phyloP scores from a whole-genome alignment of 371 early-diverging fungal species.

The Conidiobolus incongruus region DNA sequence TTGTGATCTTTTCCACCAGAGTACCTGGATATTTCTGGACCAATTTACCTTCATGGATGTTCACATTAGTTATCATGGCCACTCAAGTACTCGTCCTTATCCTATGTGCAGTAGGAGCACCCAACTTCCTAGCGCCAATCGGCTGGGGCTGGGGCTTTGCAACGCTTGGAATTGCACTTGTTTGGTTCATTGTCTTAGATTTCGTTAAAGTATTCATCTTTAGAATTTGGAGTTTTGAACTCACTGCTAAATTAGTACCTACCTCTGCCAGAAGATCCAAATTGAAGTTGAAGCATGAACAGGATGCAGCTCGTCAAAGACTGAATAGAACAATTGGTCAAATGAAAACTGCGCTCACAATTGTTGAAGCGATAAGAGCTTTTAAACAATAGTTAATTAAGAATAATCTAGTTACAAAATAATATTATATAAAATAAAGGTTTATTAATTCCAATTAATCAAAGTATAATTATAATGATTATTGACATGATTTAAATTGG shows the following conservation, averaged over 20 bases:
- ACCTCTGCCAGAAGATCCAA: constrained; percentile 28
- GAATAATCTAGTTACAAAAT: too few relatives aligned
- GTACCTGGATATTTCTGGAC: constrained; percentile 79
- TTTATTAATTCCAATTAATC: too few relatives aligned
- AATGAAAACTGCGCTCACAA: too few relatives aligned
- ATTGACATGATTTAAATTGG: too few relatives aligned
- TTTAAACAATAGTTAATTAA: too few relatives aligned
- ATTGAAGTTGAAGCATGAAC: too few relatives aligned
- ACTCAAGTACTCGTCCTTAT: constrained; percentile 80
- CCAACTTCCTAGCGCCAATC: constrained; percentile 20
- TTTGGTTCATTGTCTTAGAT: constrained; percentile 45
- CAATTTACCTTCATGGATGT: constrained; percentile 51
- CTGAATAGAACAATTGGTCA: too few relatives aligned
- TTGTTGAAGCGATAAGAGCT: too few relatives aligned
- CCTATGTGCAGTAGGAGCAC: constrained; percentile 55
- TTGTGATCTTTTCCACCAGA: constrained; percentile 88
- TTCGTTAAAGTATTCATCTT: constrained; percentile 50
- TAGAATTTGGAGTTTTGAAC: constrained; percentile 40
- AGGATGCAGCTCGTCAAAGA: too few relatives aligned
- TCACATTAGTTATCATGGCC: constrained; percentile 57
- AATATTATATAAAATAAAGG: too few relatives aligned
- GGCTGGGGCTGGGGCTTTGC: constrained; percentile 23
- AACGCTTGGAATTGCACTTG: constrained; percentile 24
- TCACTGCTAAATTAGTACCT: constrained; percentile 46
- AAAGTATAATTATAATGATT: too few relatives aligned